Base-by-base conservation (phyloP, 441 rosid species). In the Aleurites moluccanus region DNA sequence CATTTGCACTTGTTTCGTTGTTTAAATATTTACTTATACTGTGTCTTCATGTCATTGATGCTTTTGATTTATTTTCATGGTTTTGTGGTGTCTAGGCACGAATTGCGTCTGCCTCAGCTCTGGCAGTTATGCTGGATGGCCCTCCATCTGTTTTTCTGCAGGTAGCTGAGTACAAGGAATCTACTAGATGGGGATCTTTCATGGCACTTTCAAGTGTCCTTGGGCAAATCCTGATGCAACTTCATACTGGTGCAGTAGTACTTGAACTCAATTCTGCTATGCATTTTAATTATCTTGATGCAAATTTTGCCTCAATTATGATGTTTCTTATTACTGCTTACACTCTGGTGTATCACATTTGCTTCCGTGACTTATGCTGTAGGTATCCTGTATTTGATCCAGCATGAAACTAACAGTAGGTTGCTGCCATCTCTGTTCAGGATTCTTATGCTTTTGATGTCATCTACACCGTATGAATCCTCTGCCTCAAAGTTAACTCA, bases 161-260 rank as follows among this genome's bases (percentile, higher is more conserved):
- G 82, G 93, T 94, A 53, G 98, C 95, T 59, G 98, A 94, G 82
- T 92, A 88, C 83, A 94, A 87, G 80, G 97, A 94, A 81, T 83
- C 90, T 55, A 80, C 82, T 35, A 91, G 85, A 82, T 83, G 78
- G 70, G 94, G 92, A 80, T 91, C 97, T 67, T 92, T 86, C 81
- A 88, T 86, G 89, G 84, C 97, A 70, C 89, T 94, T 78, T 92
- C 97, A 72, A 91, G 86, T 81, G 91, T 97, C 66, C 96, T 92
- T 80, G 98, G 98, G 73, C 84, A 73, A 79, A 90, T 94, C 70
- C 77, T 94, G 76, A 84, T 94, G 91, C 97, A 92, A 86, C 97
- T 94, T 82, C 98, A 92, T 85, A 83, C 83, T 72, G 98, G 97
- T 94, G 86, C 64, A 83, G 82, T 73, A 97, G 97, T 94, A 86